Percentiles rank a stretch among this genome's conserved stretches.
Evolutionary conservation across 805 yeast species (phyloP).

Genomic region (Ogataea trehalophila): DNA sequence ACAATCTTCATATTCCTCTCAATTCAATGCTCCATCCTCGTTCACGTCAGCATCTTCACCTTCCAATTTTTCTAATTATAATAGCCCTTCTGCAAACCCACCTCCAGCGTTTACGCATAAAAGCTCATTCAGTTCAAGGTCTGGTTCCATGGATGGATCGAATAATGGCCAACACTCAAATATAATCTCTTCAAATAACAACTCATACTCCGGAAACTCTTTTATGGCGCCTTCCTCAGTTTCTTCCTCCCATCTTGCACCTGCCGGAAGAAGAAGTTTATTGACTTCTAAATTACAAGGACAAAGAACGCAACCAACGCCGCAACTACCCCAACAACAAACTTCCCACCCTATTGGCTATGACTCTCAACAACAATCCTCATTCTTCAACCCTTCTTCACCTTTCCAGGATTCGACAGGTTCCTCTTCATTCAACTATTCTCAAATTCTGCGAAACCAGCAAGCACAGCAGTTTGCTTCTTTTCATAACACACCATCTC

Average conservation of each 20-base stretch:
- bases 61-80: conserved; percentile 24
- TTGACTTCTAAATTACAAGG: conserved; percentile 26
- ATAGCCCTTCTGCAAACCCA: conserved; percentile 32
- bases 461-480: conserved; percentile 27
- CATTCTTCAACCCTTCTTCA: conserved; percentile 6
- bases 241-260: conserved; percentile 18
- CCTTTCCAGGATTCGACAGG: conserved; percentile 5
- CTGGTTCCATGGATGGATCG: conserved; percentile 22
- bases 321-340: conserved; percentile 7
- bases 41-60: conserved; percentile 27
- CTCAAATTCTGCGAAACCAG: conserved; percentile 14
- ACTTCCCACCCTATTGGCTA: conserved; percentile 4
- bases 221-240: conserved; percentile 8
- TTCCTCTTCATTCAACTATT: conserved; percentile 6
- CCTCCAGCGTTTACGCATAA: conserved; percentile 23
- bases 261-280: conserved; percentile 27
- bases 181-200: neutral
- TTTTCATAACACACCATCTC: conserved; percentile 43
- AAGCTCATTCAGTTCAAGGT: conserved; percentile 24
- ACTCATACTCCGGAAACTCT: conserved; percentile 10
- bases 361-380: conserved; percentile 4
- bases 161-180: neutral
- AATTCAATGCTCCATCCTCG: conserved; percentile 16
- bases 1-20: conserved; percentile 9
- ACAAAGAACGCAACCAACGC: conserved; percentile 15